phyloP scores from a whole-genome alignment of 208 protist species.

The Leishmania gerbilli region DNA sequence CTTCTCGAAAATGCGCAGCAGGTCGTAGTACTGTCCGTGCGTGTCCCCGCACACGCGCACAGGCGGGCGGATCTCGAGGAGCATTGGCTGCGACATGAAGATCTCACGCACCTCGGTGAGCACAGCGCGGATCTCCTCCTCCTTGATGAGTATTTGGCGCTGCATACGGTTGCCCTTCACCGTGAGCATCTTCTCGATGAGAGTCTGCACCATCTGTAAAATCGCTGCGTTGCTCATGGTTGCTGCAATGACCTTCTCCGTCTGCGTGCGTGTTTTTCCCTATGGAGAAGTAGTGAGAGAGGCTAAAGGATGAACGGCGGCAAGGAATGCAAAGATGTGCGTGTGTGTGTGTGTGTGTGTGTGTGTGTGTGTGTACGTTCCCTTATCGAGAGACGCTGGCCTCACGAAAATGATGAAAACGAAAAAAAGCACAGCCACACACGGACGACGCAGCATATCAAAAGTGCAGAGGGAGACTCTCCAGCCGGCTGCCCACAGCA shows the following conservation, averaged over 20 bases:
- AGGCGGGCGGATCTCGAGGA: constrained; percentile 87
- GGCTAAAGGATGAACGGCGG: too few species aligned
- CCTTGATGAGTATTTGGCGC: constrained; percentile 43
- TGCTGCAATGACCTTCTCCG: not conserved
- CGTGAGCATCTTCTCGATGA: constrained; percentile 23
- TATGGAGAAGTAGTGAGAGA: not conserved
- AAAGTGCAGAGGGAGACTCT: not conserved
- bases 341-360: not conserved
- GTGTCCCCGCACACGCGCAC: constrained; percentile 96
- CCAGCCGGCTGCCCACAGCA: not conserved
- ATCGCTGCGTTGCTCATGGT: constrained; percentile 17
- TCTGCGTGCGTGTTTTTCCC: not conserved
- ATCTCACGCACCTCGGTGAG: constrained; percentile 18
- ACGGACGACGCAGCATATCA: not conserved
- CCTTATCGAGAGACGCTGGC: not conserved
- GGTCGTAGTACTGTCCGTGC: constrained; percentile 99
- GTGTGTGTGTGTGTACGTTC: not conserved
- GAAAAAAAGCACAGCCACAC: not conserved
- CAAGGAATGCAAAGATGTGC: not conserved
- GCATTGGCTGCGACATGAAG: constrained; percentile 90
- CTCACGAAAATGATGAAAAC: not conserved
- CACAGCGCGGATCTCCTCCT: constrained; percentile 72
- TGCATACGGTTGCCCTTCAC: constrained; percentile 32
- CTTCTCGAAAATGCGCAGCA: constrained; percentile 99
- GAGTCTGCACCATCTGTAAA: constrained; percentile 13